These are phyloP conservation scores for Sporothrix schenckii DNA, from an alignment of 2,329 filamentous ascomycete genomes.

Conservation along the genomic window DNA sequence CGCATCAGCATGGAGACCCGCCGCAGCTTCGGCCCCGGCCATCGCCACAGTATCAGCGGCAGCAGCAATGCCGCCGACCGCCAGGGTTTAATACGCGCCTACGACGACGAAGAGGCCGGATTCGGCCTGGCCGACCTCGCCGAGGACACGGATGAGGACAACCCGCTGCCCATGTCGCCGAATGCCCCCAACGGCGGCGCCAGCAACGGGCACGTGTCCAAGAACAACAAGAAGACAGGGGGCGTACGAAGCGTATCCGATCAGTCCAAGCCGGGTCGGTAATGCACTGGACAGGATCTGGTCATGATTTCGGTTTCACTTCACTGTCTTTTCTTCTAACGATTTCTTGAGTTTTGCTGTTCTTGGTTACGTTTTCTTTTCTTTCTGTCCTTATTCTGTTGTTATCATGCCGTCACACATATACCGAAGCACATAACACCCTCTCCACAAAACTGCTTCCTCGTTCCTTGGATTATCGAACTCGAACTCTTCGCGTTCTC, in stretches of 20 bases:
- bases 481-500: background rate
- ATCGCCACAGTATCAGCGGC: conserved; percentile 56
- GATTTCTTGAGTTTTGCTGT: background rate
- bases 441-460: background rate
- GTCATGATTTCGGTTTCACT: background rate
- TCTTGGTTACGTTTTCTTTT: background rate
- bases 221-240: conserved; percentile 27
- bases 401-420: conserved; percentile 8
- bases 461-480: conserved; percentile 2
- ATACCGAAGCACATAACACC: conserved; percentile 16
- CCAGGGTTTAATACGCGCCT: conserved; percentile 82
- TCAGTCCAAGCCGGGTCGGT: conserved; percentile 31
- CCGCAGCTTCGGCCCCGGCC: conserved; percentile 62
- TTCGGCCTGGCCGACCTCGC: conserved; percentile 79
- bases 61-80: conserved; percentile 70
- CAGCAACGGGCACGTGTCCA: conserved; percentile 38
- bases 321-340: background rate
- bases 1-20: conserved; percentile 90
- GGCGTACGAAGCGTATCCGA: conserved; percentile 31
- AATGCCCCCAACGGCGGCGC: conserved; percentile 52
- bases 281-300: background rate
- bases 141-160: conserved; percentile 72
- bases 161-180: conserved; percentile 45
- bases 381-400: background rate
- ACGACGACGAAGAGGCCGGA: conserved; percentile 79